phyloP scores from a whole-genome alignment of 2,329 filamentous ascomycete species.

The Aureobasidium sp. region DNA sequence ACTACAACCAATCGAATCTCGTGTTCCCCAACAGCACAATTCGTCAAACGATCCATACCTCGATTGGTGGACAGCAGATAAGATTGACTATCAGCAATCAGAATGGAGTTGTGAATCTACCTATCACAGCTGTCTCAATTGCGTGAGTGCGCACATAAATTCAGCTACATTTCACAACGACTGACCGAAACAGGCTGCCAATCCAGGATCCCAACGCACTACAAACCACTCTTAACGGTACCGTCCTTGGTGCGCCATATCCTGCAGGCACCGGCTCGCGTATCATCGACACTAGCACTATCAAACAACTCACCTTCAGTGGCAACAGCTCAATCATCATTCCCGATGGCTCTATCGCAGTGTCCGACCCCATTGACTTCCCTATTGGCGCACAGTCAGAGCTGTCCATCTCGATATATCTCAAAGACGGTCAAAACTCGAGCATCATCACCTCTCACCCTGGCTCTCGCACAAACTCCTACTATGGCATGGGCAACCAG shows the following conservation, averaged over 20 bases:
- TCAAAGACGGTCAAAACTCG: slow-evolving; percentile 49
- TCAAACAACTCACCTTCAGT: slow-evolving; percentile 47
- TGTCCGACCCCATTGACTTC: slow-evolving; percentile 57
- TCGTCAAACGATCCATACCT: not conserved
- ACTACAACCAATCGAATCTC: not conserved
- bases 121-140: not conserved
- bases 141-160: not conserved
- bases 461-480: slow-evolving; percentile 57
- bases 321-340: slow-evolving; percentile 45
- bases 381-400: slow-evolving; percentile 44
- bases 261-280: not conserved
- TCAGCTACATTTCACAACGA: not conserved
- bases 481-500: slow-evolving; percentile 53
- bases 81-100: not conserved
- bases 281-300: not conserved
- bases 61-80: not conserved
- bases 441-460: slow-evolving; percentile 58
- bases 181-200: not conserved
- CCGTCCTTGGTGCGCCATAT: not conserved
- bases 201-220: not conserved
- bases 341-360: slow-evolving; percentile 50
- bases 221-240: not conserved
- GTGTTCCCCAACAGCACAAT: not conserved
- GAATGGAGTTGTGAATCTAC: not conserved
- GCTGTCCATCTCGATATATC: slow-evolving; percentile 53